Percentiles rank a stretch among this genome's conserved stretches.
phyloP scores from a whole-genome alignment of 192 early-diverging fungal species.

The Rhizophagus sp. region DNA sequence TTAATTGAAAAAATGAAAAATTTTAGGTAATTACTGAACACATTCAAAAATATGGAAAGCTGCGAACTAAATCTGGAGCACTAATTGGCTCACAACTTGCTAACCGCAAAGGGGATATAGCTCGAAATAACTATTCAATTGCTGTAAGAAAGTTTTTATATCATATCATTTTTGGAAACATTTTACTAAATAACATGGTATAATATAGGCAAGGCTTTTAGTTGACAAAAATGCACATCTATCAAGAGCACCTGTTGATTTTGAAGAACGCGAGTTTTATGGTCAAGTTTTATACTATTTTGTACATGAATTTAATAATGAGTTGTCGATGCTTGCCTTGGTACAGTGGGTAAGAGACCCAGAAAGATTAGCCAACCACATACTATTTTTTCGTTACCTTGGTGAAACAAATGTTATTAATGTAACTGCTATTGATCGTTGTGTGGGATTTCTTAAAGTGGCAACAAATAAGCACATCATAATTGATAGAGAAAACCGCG shows the following conservation, averaged over 20 bases:
- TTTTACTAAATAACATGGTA: background rate
- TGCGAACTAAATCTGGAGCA: background rate
- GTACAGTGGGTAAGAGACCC: background rate
- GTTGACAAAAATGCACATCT: slow-evolving; percentile 3
- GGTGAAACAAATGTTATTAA: background rate
- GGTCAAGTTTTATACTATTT: background rate
- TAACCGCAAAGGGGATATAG: background rate
- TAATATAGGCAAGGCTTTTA: background rate
- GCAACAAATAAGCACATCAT: too few relatives aligned
- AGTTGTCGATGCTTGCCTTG: background rate
- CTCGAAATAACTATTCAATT: background rate
- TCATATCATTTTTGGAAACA: background rate
- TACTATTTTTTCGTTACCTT: background rate
- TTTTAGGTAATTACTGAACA: too few relatives aligned
- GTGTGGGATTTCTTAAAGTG: too few relatives aligned
- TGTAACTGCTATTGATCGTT: too few relatives aligned
- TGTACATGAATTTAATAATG: background rate
- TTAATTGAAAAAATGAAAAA: too few relatives aligned
- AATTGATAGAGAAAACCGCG: too few relatives aligned
- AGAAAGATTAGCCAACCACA: background rate
- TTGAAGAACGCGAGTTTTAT: background rate
- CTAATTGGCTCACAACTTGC: background rate
- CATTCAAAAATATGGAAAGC: too few relatives aligned
- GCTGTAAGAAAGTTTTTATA: background rate
- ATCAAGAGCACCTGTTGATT: background rate